Evolutionary conservation across 2,329 filamentous ascomycete genomes (phyloP), one percentile per base, ranked within the genome.

Genomic region (Fusarium luffae): DNA sequence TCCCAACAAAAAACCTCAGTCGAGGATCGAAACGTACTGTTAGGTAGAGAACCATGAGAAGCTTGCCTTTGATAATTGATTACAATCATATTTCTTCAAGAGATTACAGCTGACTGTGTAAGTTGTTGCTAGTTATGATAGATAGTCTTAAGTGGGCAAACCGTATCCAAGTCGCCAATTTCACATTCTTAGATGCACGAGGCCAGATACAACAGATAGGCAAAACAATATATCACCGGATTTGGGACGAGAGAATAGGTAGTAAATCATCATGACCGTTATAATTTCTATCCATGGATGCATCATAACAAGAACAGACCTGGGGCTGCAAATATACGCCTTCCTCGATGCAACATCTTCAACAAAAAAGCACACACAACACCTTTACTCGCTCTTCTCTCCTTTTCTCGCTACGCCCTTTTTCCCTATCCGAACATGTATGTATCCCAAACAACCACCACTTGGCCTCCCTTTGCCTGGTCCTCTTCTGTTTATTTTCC

Each of bases 251-350:
- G 13, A 34, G 23, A 12, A 30, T 52, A 37, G 64, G 57, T 28
- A 68, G 52, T 68, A 60, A 68, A 71, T 71, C 68, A 48, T 69
- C 61, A 71, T 66, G 56, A 46, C 68, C 68, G 57, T 71, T 66
- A 66, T 69, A 66, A 69, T 47, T 61, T 68, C 68, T 71, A 71
- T 70, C 65, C 57, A 69, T 71, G 60, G 50, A 63, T 68, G 54
- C 42, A 54, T 71, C 68, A 63, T 71, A 66, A 63, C 54, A 69
- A 65, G 49, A 69, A 59, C 41, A 59, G 59, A 32, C 47, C 47
- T 48, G 42, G 54, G 52, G 54, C 46, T 59, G 43, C 44, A 59
- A 54, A 58, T 67, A 68, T 70, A 68, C 59, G 52, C 67, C 51
- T 55, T 47, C 54, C 54, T 68, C 12, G 21, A 71, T 70, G 68